These are phyloP conservation scores for Coemansia sp. DNA, from an alignment of 192 early-diverging fungal species.

Conservation along the genomic window DNA sequence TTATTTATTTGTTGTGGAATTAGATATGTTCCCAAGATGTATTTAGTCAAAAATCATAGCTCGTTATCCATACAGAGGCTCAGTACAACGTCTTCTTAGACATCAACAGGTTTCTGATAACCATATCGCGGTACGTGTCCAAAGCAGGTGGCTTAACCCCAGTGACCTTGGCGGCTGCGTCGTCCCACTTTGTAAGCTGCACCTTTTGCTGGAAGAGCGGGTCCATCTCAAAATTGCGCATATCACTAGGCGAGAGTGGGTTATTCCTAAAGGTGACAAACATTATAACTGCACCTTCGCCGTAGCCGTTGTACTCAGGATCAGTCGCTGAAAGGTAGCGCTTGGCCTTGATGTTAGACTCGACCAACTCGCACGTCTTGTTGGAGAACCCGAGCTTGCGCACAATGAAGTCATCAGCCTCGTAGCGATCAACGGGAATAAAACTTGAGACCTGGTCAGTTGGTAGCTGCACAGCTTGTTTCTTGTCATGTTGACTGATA, in stretches of 20 bases:
- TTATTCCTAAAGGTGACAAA: slow-evolving; percentile 61
- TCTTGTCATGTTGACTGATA: slow-evolving; percentile 49
- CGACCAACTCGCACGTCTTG: slow-evolving; percentile 58
- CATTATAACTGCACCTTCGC: slow-evolving; percentile 15
- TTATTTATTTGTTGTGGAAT: no score
- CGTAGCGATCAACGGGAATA: slow-evolving; percentile 59
- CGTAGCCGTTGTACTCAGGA: slow-evolving; percentile 48
- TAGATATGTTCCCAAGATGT: no score
- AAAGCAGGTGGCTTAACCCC: slow-evolving; percentile 39
- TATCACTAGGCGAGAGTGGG: slow-evolving; percentile 50
- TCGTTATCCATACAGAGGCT: no score
- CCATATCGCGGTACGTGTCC: no score
- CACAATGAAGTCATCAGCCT: slow-evolving; percentile 52
- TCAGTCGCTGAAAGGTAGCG: slow-evolving; percentile 59
- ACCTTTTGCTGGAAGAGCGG: slow-evolving; percentile 59
- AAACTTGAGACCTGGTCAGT: slow-evolving; percentile 8
- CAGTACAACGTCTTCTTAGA: no score
- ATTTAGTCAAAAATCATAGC: no score
- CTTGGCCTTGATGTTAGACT: slow-evolving; percentile 61
- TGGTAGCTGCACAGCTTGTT: background rate
- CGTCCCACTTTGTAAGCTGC: slow-evolving; percentile 61
- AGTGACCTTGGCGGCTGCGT: slow-evolving; percentile 50
- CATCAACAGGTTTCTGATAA: no score
- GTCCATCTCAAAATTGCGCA: slow-evolving; percentile 53
- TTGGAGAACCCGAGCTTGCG: slow-evolving; percentile 58